Base-by-base conservation (phyloP, 2,329 filamentous ascomycete species). In the Talaromyces sp. region DNA sequence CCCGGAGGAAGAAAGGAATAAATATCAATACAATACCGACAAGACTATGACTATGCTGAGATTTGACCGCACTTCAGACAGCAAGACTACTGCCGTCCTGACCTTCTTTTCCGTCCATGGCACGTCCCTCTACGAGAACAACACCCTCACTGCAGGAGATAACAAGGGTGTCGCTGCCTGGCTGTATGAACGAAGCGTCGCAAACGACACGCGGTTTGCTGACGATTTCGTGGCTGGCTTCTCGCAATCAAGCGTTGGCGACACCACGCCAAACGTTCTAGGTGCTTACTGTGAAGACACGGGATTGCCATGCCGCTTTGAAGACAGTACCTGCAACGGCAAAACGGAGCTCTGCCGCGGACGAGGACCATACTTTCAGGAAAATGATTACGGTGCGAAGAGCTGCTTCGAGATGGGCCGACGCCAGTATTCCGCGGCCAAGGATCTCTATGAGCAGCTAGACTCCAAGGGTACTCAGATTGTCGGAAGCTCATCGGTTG, bases 51-150 rank as follows among this genome's bases (percentile, higher is more conserved):
- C 90, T 0, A 78, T 96, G 47, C 80, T 97, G 31, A 89, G 88
- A 64, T 93, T 97, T 72, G 86, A 87, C 66, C 85, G 90, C 42
- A 84, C 85, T 9, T 88, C 85, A 0, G 91, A 95, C 70, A 82
- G 84, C 55, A 92, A 92, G 76, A 89, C 88, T 61, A 85, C 92
- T 50, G 93, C 92, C 12, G 81, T 96, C 0, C 77, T 98, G 62
- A 95, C 91, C 16, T 98, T 93, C 91, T 96, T 94, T 73, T 87
- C 94, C 2, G 90, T 93, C 0, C 94, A 98, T 73, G 93, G 93
- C 54, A 98, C 94, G 0, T 96, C 92, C 0, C 85, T 97, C 75
- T 86, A 93, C 28, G 89, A 90, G 60, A 97, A 97, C 77, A 96
- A 96, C 76, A 97, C 92, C 0, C 82, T 96, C 14, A 86, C 95